phyloP scores from a whole-genome alignment of 306 rosid genomes.

The Neltuma alba region DNA sequence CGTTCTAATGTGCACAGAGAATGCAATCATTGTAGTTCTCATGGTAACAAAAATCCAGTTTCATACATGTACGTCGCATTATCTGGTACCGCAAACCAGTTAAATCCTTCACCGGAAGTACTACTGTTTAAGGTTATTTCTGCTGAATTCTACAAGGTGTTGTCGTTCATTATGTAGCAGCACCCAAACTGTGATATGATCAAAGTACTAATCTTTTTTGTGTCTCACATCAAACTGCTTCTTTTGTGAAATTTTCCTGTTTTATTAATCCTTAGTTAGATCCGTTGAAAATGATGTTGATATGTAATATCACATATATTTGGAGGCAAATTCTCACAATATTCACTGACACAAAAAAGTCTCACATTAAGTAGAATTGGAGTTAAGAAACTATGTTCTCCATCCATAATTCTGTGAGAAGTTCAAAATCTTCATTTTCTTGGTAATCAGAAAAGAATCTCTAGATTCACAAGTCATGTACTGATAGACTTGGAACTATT shows the following conservation, averaged over 20 bases:
- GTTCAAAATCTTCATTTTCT: conserved; percentile 24
- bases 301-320: conserved; percentile 16
- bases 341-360: background rate
- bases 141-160: background rate
- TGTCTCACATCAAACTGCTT: conserved; percentile 19
- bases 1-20: background rate
- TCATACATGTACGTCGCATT: background rate
- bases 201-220: background rate
- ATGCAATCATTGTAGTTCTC: conserved; percentile 3
- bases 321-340: background rate
- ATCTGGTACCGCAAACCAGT: background rate
- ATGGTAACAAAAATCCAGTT: background rate
- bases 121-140: background rate
- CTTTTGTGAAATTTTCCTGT: conserved; percentile 20
- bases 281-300: conserved; percentile 3
- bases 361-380: conserved; percentile 15
- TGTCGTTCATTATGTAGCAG: conserved; percentile 8
- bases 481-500: conserved; percentile 15
- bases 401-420: conserved; percentile 7
- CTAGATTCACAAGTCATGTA: background rate
- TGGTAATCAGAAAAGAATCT: background rate
- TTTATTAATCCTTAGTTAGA: conserved; percentile 4
- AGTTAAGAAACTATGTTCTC: conserved; percentile 28
- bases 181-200: conserved; percentile 14
- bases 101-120: background rate